phyloP scores from a whole-genome alignment of 2,329 filamentous ascomycete genomes.

The Trichophyton schoenleinii region DNA sequence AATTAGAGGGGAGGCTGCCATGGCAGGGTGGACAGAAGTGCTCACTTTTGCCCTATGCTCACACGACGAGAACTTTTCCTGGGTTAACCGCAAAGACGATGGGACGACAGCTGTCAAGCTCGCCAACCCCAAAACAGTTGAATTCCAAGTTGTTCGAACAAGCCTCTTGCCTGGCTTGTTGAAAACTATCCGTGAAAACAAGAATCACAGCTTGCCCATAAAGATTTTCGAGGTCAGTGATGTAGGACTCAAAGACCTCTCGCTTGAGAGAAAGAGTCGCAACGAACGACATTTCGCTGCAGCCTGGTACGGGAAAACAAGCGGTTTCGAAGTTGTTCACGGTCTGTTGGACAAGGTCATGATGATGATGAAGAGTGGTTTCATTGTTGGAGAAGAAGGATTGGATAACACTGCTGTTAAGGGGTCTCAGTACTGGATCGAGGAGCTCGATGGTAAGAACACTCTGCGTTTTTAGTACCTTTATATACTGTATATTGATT shows the following conservation, averaged over 20 bases:
- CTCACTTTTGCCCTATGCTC: constrained; percentile 94
- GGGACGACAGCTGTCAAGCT: constrained; percentile 71
- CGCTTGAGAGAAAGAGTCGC: constrained; percentile 68
- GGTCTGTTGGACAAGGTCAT: constrained; percentile 84
- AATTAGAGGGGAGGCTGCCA: constrained; percentile 73
- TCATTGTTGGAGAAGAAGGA: constrained; percentile 64
- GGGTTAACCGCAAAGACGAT: constrained; percentile 82
- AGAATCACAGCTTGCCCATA: constrained; percentile 74
- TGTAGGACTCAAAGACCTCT: constrained; percentile 78
- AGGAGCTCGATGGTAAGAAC: constrained; percentile 63
- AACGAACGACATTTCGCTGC: constrained; percentile 96
- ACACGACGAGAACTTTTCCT: constrained; percentile 94
- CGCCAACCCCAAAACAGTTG: constrained; percentile 81
- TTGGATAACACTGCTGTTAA: constrained; percentile 46
- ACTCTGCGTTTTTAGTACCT: neutral
- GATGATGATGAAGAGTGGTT: constrained; percentile 76
- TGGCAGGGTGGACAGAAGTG: constrained; percentile 93
- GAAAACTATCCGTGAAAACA: constrained; percentile 91
- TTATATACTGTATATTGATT: neutral
- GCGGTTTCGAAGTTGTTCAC: constrained; percentile 91
- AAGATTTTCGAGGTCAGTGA: constrained; percentile 88
- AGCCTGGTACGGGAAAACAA: constrained; percentile 85
- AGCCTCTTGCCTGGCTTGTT: constrained; percentile 74
- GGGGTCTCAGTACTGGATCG: constrained; percentile 76
- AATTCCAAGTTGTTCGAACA: constrained; percentile 88